Evolutionary conservation across 768 basidiomycete species (phyloP), one percentile per base, ranked within the genome.

Genomic region (Leucosporidium yakuticum): DNA sequence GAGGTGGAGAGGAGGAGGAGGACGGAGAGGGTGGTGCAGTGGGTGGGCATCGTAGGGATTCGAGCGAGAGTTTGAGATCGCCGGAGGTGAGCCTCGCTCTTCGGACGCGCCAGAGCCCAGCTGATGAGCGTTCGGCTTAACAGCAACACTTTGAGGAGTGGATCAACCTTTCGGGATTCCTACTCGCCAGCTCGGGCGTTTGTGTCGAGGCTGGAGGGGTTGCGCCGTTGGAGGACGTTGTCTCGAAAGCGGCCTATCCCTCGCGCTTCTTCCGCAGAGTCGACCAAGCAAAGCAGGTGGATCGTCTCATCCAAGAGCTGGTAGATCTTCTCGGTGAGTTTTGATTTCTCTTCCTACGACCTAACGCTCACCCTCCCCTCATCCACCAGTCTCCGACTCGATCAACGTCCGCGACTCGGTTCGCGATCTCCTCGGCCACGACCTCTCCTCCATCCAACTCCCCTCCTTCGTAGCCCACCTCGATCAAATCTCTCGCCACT

Each of bases 91-190:
- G 59, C n/a, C n/a, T n/a, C n/a, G n/a, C n/a, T n/a, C n/a, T n/a
- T n/a, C n/a, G n/a, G n/a, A n/a, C n/a, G n/a, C n/a, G n/a, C n/a
- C n/a, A 27, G 2, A 23, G 2, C 21, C 4, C 12, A 12, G 23
- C 60, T 61, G 29, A 50, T 25, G 2, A 6, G 61, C 49, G 25
- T 20, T 49, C 9, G 32, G 29, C 21, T n/a, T n/a, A n/a, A 89
- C 89, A 90, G 25, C 83, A 85, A 71, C 84, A 86, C 51, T 84
- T 82, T 48, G 88, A 36, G 15, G 36, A 91, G 72, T 96, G 92
- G 91, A 87, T 89, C 74, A 91, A 93, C 75, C 80, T 91, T 19
- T 87, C 88, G 0, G 79, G 91, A 29, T 90, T 88, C 78, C 80
- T 94, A 49, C 85, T 89, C 5, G 84, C 88, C 0, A 82, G 87